Base-by-base conservation (phyloP, 2,329 filamentous ascomycete genomes). In the Aspergillus flavus region DNA sequence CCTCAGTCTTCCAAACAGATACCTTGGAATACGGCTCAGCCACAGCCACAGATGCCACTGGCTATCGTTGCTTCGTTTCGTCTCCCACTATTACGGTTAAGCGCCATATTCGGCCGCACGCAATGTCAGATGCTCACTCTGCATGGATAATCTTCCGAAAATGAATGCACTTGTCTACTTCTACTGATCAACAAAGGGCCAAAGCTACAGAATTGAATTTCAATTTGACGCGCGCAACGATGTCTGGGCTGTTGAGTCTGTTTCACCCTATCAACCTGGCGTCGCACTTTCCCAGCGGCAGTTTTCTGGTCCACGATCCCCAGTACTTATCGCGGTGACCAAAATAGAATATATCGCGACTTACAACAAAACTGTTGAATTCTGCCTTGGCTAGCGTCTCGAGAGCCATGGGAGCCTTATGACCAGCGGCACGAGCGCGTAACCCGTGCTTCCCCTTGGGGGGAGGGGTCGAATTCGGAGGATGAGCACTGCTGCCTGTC, bases 41-140 rank as follows among this genome's bases (percentile, higher is more conserved):
- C 66, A 66, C 67, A 68, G 61, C 62, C 64, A 64, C 62, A 64
- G 23, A 48, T 14, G 30, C 45, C 26, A 56, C 53, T 64, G 58
- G 61, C 56, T 58, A 50, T 50, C 39, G 21, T 58, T 50, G 45
- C 50, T 61, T 45, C 61, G 60, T 60, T 43, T 63, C 11, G 21
- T 50, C 50, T 34, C 43, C 39, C 41, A 45, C 57, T 46, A 54
- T 53, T 21, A 43, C 54, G 23, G 34, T 45, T 58, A 57, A 60
- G 58, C 54, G 58, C 63, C 55, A 57, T 45, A 63, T 58, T 58
- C 41, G 63, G 61, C 58, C 9, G 36, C 43, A 55, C 52, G 57
- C 45, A 48, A 41, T 48, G 48, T 56, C 57, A 63, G 23, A 56
- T 54, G 9, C n/a, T 52, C 53, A 57, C 11, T 21, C 2, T 21